Percentiles rank a stretch among this genome's conserved stretches.
Evolutionary conservation across 495 filamentous ascomycete species (phyloP).

Genomic region (Arthonia radiata): DNA sequence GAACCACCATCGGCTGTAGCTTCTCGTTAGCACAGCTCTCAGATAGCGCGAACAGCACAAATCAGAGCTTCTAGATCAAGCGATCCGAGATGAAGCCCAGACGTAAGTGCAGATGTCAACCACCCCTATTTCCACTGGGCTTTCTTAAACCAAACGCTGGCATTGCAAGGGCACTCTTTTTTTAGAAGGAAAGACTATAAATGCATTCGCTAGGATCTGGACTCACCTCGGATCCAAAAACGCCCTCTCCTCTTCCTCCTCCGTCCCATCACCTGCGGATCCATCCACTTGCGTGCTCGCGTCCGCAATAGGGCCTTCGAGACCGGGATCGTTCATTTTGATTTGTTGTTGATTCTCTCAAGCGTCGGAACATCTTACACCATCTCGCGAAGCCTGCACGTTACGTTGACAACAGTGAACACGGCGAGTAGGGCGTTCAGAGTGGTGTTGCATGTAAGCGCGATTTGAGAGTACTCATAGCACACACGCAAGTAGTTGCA

Average conservation of each 20-base stretch:
- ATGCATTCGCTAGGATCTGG: neutral
- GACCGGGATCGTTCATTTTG: slow-evolving; percentile 40
- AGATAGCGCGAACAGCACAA: slow-evolving; percentile 1
- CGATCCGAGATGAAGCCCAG: slow-evolving; percentile 6
- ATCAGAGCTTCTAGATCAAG: slow-evolving; percentile 3
- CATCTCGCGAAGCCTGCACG: no score
- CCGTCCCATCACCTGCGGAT: slow-evolving; percentile 9
- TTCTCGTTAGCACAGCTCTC: slow-evolving; percentile 1
- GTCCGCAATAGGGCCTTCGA: slow-evolving; percentile 26
- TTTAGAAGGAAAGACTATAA: slow-evolving; percentile 1
- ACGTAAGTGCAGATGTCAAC: slow-evolving; percentile 2
- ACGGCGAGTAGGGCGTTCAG: no score
- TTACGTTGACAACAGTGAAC: no score
- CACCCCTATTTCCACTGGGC: slow-evolving; percentile 5
- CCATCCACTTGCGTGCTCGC: slow-evolving; percentile 21
- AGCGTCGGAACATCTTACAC: no score
- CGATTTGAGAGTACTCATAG: no score
- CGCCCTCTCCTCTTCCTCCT: slow-evolving; percentile 8
- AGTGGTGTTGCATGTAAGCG: no score
- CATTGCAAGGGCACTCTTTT: slow-evolving; percentile 5
- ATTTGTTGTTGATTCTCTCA: no score
- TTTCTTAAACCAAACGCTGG: slow-evolving; percentile 1
- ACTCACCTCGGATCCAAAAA: slow-evolving; percentile 30
- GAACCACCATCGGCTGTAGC: slow-evolving; percentile 55
- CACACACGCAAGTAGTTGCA: no score